Conservation (phyloP, 169 alveolate species). For the Besnoitia besnoiti region DNA sequence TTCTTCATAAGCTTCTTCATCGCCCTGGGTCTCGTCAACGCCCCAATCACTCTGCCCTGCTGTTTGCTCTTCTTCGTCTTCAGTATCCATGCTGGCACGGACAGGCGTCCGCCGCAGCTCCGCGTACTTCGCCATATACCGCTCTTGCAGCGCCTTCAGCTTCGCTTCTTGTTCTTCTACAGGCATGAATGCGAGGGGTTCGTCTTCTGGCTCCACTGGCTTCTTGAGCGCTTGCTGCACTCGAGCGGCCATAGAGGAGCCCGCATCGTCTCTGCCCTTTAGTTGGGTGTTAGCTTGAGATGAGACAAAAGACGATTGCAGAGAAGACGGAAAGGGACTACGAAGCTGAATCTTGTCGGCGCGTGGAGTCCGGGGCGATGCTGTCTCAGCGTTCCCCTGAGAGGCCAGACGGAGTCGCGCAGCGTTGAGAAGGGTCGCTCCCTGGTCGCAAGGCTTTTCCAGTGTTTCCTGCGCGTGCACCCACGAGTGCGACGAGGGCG, state of each 20-base stretch:
- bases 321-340: not conserved
- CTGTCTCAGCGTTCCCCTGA: constrained; percentile 1
- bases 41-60: not conserved
- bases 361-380: not conserved
- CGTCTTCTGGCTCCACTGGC: not conserved
- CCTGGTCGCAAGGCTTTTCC: not conserved
- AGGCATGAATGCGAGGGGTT: not conserved
- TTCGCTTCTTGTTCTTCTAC: not conserved
- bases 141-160: constrained; percentile 4
- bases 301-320: not conserved
- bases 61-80: not conserved
- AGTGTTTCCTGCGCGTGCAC: not conserved
- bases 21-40: not conserved
- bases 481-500: not conserved
- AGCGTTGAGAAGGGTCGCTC: not conserved
- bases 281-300: not conserved
- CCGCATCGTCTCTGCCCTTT: not conserved
- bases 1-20: not conserved
- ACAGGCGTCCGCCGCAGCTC: not conserved
- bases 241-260: not conserved
- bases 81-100: not conserved
- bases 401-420: not conserved
- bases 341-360: not conserved
- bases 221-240: not conserved
- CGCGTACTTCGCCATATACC: not conserved